Conservation (phyloP, 2,329 filamentous ascomycete species). For the Lasiodiplodia hormozganensis region DNA sequence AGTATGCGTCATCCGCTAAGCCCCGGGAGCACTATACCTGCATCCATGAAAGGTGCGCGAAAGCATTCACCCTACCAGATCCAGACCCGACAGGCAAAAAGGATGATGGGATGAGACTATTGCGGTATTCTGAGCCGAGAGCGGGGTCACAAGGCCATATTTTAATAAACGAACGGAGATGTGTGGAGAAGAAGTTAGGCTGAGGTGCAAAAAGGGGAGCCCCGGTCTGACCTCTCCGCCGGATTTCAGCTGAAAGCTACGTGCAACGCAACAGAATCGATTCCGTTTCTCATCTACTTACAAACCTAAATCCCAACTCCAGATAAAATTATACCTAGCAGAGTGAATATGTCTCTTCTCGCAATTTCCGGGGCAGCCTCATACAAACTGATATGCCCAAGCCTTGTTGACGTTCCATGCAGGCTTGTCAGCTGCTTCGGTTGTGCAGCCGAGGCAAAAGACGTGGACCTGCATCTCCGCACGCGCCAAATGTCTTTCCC, state of each 20-base stretch:
- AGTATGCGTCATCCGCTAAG: too few relatives aligned
- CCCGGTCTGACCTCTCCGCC: neutral
- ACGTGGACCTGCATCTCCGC: slow-evolving; percentile 20
- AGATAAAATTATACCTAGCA: neutral
- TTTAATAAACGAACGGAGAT: neutral
- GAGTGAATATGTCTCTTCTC: neutral
- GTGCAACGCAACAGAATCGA: neutral
- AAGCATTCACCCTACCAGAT: neutral
- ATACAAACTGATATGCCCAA: neutral
- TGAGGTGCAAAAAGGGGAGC: neutral
- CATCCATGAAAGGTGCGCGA: neutral
- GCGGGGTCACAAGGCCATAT: neutral
- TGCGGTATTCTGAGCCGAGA: neutral
- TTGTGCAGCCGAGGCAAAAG: slow-evolving; percentile 6
- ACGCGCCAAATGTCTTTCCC: neutral
- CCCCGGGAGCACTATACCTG: neutral
- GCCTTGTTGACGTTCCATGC: neutral
- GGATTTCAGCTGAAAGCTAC: neutral
- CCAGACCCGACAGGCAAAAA: neutral
- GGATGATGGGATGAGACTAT: neutral
- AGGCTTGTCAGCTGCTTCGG: neutral
- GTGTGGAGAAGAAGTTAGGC: neutral
- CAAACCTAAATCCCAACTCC: neutral
- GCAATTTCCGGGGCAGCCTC: neutral
- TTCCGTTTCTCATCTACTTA: neutral